phyloP scores from a whole-genome alignment of 169 alveolate genomes.

The Plasmodium yoelii region DNA sequence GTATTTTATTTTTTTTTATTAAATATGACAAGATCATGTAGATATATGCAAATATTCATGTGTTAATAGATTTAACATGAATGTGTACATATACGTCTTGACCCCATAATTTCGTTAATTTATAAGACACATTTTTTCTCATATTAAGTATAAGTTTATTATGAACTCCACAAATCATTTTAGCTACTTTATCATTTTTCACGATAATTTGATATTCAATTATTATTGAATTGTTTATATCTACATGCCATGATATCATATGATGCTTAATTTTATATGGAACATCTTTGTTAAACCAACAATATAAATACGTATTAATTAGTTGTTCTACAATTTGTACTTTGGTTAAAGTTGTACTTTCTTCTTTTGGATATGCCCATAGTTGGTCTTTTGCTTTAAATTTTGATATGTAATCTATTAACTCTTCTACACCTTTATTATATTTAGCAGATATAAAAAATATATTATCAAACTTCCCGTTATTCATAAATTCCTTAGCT shows the following conservation, averaged over 20 bases:
- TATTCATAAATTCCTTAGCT: conserved; percentile 82
- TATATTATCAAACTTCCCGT: conserved; percentile 86
- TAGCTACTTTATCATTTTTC: conserved; percentile 77
- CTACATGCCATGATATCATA: conserved; percentile 83
- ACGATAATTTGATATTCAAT: conserved; percentile 80
- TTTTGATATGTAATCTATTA: conserved; percentile 79
- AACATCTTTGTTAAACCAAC: conserved; percentile 88
- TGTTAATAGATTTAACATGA: conserved; percentile 80
- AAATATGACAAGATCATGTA: background rate
- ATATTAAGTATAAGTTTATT: conserved; percentile 81
- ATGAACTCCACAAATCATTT: conserved; percentile 85
- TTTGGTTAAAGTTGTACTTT: conserved; percentile 82
- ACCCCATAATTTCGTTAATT: conserved; percentile 83
- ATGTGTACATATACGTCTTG: conserved; percentile 80
- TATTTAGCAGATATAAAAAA: conserved; percentile 88
- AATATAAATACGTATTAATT: conserved; percentile 83
- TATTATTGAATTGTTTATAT: conserved; percentile 78
- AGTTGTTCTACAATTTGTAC: conserved; percentile 87
- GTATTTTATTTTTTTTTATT: background rate
- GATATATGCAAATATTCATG: background rate
- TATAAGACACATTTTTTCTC: conserved; percentile 85
- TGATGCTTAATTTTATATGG: conserved; percentile 85
- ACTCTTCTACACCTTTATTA: conserved; percentile 82
- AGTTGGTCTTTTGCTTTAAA: conserved; percentile 81
- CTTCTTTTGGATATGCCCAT: conserved; percentile 89